Evolutionary conservation across 306 rosid species (phyloP), one percentile per base, ranked within the genome.

Genomic region (Cucumis melo): DNA sequence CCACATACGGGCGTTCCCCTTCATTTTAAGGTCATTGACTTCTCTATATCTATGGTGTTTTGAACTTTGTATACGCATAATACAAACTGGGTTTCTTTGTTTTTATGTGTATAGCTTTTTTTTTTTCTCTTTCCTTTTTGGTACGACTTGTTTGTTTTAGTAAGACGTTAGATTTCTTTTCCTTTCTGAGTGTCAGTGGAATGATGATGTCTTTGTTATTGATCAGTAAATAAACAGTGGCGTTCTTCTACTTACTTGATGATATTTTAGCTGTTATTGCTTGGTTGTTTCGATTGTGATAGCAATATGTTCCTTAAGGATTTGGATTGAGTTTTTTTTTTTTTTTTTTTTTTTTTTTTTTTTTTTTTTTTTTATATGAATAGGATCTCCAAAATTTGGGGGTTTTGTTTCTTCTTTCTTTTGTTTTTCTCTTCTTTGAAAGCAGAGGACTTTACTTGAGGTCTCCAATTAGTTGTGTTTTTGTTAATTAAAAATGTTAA

Each of bases 1-100:
- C 88, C 93, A 1, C 81, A 81, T 75, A 93, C 98, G 32, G 93
- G 91, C 24, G 90, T 82, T 27, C 93, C 98, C 53, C 96, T 93
- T 23, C 97, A 91, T 81, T 93, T 78, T 87, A 91, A 93, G 98
- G 98, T 91, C 73, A 10, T 58, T 19, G 15, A n/a, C n/a, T 70
- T 70, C 68, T 56, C 15, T 41, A 12, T 6, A 11, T 23, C 41
- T 21, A 6, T 68, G 39, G 2, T 60, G 41, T 60, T 6, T 60
- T 60, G 39, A 13, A 32, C 53, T 46, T 60, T 10, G 27, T 38
- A 2, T 8, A 38, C 36, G 46, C 48, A 56, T 59, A 19, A 62
- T 32, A 8, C 72, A 29, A 34, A 56, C 50, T 12, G 71, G 65
- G 8, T n/a, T 55, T 34, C 20, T 1, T 50, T 32, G 51, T 20